Percentiles rank a stretch among this genome's conserved stretches.
phyloP scores from a whole-genome alignment of 768 basidiomycete genomes.

The Lentinula boryana region DNA sequence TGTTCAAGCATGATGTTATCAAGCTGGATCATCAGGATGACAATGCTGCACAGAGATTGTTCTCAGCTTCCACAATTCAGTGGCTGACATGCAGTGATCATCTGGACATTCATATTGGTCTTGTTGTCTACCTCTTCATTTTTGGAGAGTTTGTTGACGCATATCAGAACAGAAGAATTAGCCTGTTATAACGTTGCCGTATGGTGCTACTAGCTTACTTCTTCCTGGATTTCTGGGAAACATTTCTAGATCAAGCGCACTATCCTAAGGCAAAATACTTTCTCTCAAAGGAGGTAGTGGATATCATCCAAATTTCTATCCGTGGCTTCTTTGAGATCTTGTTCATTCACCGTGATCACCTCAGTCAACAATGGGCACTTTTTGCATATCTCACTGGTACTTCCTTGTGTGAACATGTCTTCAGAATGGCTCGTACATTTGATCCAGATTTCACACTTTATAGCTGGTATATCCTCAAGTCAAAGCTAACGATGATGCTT shows the following conservation, averaged over 20 bases:
- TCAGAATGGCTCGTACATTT: constrained; percentile 20
- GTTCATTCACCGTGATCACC: constrained; percentile 27
- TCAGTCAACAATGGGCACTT: constrained; percentile 15
- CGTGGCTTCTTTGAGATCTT: constrained; percentile 25
- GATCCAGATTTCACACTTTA: constrained; percentile 28
- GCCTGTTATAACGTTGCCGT: no score
- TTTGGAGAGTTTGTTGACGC: no score
- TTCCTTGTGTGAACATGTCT: constrained; percentile 28
- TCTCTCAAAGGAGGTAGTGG: constrained; percentile 24
- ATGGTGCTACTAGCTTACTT: not conserved
- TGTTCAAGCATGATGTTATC: no score
- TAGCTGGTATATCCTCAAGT: constrained; percentile 22
- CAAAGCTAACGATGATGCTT: constrained; percentile 18
- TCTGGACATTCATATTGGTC: no score
- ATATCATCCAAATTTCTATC: constrained; percentile 24
- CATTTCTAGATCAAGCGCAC: constrained; percentile 11
- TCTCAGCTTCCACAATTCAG: no score
- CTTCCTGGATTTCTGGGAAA: constrained; percentile 22
- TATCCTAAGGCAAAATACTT: constrained; percentile 21
- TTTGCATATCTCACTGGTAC: constrained; percentile 25
- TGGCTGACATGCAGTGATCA: no score
- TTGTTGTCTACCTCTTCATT: no score
- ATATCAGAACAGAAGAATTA: no score
- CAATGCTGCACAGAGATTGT: no score
- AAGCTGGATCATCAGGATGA: no score